A percentile compares a stretch with the other conserved stretches of the same genome.
Conservation (phyloP, 805 yeast genomes). For the Metschnikowia dekortorum region DNA sequence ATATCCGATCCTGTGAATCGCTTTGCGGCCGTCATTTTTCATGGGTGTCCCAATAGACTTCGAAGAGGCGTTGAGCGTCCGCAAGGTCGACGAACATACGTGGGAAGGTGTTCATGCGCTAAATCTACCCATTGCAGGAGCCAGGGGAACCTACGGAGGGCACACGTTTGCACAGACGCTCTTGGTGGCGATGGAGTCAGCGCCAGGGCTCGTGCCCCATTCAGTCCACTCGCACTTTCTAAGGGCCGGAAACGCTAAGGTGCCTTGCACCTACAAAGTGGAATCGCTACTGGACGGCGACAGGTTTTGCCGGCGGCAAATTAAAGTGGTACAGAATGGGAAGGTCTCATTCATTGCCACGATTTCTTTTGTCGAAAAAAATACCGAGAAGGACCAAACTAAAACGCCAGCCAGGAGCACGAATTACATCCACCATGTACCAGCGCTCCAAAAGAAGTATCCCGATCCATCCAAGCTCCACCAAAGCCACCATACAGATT, state of each 20-base stretch:
- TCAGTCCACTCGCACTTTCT: conserved; percentile 63
- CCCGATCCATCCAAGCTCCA: conserved; percentile 23
- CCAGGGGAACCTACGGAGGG: conserved; percentile 71
- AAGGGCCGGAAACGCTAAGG: conserved; percentile 44
- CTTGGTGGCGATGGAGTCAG: conserved; percentile 52
- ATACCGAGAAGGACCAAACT: not conserved
- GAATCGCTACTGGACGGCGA: conserved; percentile 48
- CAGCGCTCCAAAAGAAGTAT: conserved; percentile 21
- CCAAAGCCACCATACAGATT: conserved; percentile 33
- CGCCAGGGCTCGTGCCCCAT: conserved; percentile 44
- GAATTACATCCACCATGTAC: conserved; percentile 12
- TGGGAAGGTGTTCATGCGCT: conserved; percentile 35
- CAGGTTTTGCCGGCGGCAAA: conserved; percentile 48
- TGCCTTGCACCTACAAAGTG: conserved; percentile 52
- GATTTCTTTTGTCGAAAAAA: conserved; percentile 36
- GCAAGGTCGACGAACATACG: conserved; percentile 9
- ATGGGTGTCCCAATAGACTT: conserved; percentile 7
- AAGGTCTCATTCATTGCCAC: conserved; percentile 48
- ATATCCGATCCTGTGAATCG: no score
- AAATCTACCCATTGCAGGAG: conserved; percentile 37
- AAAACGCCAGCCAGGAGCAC: not conserved
- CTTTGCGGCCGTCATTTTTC: not conserved
- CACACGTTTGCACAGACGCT: conserved; percentile 63
- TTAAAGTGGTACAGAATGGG: conserved; percentile 52
- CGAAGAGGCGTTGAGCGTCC: conserved; percentile 14